Percentiles rank a stretch among this genome's conserved stretches.
These are phyloP conservation scores for Plasmodium gaboni DNA, from an alignment of 169 alveolate species.

Conservation along the genomic window DNA sequence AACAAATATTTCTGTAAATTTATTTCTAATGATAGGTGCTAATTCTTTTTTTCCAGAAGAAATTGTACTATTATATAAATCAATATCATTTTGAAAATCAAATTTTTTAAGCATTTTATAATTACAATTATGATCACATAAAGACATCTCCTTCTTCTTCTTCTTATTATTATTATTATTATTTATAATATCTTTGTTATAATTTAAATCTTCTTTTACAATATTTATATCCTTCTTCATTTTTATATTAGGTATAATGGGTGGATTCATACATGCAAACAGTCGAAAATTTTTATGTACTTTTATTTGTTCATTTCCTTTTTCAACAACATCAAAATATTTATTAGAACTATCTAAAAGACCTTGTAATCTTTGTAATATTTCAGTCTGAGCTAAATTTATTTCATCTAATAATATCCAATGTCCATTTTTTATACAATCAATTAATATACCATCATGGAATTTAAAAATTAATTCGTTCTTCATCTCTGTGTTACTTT, in stretches of 20 bases:
- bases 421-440: conserved; percentile 97
- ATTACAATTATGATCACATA: background rate
- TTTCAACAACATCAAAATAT: conserved; percentile 85
- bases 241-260: conserved; percentile 84
- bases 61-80: conserved; percentile 91
- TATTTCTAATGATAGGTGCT: conserved; percentile 93
- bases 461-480: conserved; percentile 89
- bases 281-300: conserved; percentile 96
- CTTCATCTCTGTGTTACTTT: background rate
- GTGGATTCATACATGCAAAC: conserved; percentile 99
- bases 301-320: conserved; percentile 89
- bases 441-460: conserved; percentile 97
- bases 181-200: conserved; percentile 37
- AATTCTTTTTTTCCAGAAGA: conserved; percentile 97
- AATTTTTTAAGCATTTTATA: conserved; percentile 59
- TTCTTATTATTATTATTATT: background rate
- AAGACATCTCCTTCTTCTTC: too few species aligned
- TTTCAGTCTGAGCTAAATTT: conserved; percentile 97
- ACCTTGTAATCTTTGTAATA: conserved; percentile 92
- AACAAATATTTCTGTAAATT: conserved; percentile 96
- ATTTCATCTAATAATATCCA: conserved; percentile 99
- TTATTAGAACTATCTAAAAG: conserved; percentile 39
- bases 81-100: conserved; percentile 79
- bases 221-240: conserved; percentile 20
- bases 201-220: background rate